Base-by-base conservation (phyloP, 257 asterid genomes). In the Ocimum tenuiflorum region DNA sequence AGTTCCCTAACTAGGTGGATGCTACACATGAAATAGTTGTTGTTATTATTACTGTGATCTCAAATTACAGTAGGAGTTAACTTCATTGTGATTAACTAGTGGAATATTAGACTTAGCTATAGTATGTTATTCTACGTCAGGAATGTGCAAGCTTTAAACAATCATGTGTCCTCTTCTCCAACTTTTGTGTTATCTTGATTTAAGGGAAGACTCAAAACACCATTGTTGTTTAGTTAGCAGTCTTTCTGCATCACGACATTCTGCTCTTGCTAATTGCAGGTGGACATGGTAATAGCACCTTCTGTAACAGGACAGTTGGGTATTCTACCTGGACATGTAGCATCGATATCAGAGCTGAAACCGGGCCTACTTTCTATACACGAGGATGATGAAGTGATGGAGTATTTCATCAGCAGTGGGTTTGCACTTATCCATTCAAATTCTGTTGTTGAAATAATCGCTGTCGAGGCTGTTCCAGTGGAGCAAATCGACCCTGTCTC, bases 251-350 rank as follows among this genome's bases (percentile, higher is more conserved):
- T 15, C 35, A 22, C 55, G 15, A 60, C 33, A 5, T 43, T 55
- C 20, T 0, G 0, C 6, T 3, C 50, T n/a, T 7, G 23, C 29
- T 20, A 38, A 11, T 46, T 52, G 33, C 69, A 86, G 90, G 94
- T 81, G 51, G 94, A 86, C 67, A 81, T 79, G 88, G 83, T 81
- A 10, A 73, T 54, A 17, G 75, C 81, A 20, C 90, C 94, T 3
- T 79, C 86, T 14, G 58, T 79, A 58, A 70, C 81, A 4, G 94
- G 88, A 57, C 78, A 78, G 72, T 72, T 83, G 88, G 88, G 90
- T 18, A 69, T 83, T 55, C 82, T 80, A 56, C 85, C 90, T 1
- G 90, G 88, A 56, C 88, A 86, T 29, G 71, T 73, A 27, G 24
- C 86, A 6, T 80, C 82, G 39, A 78, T 86, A 47, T 75, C 90